Percentiles rank a stretch among this genome's conserved stretches.
These are phyloP conservation scores for Stemphylium vesicarium DNA, from an alignment of 2,329 filamentous ascomycete genomes.

Conservation along the genomic window DNA sequence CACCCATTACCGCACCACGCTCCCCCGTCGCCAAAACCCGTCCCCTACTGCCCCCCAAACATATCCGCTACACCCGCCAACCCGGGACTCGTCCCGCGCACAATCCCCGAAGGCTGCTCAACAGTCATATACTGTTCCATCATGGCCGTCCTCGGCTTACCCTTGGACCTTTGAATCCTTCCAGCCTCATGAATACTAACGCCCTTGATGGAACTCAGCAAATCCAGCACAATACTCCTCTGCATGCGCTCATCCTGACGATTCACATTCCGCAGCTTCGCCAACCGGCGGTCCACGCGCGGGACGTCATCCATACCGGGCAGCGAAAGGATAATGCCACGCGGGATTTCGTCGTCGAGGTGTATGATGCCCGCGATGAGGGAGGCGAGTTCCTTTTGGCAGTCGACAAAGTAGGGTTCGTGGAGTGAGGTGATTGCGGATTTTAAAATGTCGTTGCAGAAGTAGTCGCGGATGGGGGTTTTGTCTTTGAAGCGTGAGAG, in stretches of 20 bases:
- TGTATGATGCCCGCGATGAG: conserved; percentile 86
- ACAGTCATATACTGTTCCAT: conserved; percentile 53
- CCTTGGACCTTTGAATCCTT: conserved; percentile 64
- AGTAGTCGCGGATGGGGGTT: conserved; percentile 78
- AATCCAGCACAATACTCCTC: conserved; percentile 78
- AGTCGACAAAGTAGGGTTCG: conserved; percentile 94
- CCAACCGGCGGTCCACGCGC: conserved; percentile 66
- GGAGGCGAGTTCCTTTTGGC: conserved; percentile 88
- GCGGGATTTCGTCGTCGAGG: conserved; percentile 76
- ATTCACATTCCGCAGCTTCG: conserved; percentile 45
- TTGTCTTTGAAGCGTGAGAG: conserved; percentile 74
- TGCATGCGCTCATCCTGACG: conserved; percentile 74
- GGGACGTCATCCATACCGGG: conserved; percentile 72
- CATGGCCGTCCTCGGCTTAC: conserved; percentile 42
- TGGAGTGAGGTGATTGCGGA: conserved; percentile 89
- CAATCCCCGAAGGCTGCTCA: conserved; percentile 47
- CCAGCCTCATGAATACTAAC: conserved; percentile 94
- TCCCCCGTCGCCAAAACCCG: no score
- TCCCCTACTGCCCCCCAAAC: conserved; percentile 42
- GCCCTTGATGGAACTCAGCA: conserved; percentile 85
- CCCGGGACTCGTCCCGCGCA: conserved; percentile 49
- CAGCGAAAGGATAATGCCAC: conserved; percentile 76
- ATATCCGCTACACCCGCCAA: conserved; percentile 55
- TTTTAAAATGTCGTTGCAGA: conserved; percentile 85
- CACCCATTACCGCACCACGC: no score